Conservation (phyloP, 2,329 filamentous ascomycete species). For the Scedosporium boydii region DNA sequence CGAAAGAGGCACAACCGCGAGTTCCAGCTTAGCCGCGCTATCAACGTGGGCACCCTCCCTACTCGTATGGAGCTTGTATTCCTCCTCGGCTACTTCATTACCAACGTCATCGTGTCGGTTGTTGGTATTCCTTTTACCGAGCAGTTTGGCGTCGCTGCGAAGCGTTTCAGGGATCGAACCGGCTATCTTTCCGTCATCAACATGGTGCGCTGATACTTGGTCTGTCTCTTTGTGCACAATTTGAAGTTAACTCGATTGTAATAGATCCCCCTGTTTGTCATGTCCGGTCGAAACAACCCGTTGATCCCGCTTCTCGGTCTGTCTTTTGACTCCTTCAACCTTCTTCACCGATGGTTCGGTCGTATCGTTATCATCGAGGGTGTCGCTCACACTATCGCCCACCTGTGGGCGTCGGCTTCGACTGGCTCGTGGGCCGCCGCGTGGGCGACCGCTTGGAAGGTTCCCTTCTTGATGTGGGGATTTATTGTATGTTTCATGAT, state of each 20-base stretch:
- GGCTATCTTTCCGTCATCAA: slow-evolving; percentile 80
- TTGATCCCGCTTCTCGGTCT: slow-evolving; percentile 73
- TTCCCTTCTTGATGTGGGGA: slow-evolving; percentile 4
- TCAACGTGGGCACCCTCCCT: slow-evolving; percentile 54
- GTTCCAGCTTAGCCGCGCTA: slow-evolving; percentile 49
- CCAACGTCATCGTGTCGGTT: slow-evolving; percentile 60
- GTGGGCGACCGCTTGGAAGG: not conserved
- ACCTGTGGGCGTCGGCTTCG: slow-evolving; percentile 7
- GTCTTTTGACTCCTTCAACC: slow-evolving; percentile 95
- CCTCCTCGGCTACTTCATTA: slow-evolving; percentile 45
- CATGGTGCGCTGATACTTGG: slow-evolving; percentile 46
- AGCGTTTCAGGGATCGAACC: slow-evolving; percentile 76
- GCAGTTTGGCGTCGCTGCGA: slow-evolving; percentile 33
- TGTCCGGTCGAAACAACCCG: slow-evolving; percentile 89
- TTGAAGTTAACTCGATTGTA: not conserved
- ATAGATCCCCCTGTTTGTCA: slow-evolving; percentile 61
- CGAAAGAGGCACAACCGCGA: slow-evolving; percentile 60
- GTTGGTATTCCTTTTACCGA: slow-evolving; percentile 51
- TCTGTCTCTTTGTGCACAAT: not conserved
- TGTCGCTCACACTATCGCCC: slow-evolving; percentile 51
- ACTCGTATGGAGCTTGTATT: slow-evolving; percentile 54
- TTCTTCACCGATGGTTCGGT: slow-evolving; percentile 61
- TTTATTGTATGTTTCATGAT: slow-evolving; percentile 2
- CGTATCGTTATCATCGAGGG: slow-evolving; percentile 61
- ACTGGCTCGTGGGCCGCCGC: not conserved